Conservation (phyloP, 805 yeast species). For the Ogataea thermomethanolica region DNA sequence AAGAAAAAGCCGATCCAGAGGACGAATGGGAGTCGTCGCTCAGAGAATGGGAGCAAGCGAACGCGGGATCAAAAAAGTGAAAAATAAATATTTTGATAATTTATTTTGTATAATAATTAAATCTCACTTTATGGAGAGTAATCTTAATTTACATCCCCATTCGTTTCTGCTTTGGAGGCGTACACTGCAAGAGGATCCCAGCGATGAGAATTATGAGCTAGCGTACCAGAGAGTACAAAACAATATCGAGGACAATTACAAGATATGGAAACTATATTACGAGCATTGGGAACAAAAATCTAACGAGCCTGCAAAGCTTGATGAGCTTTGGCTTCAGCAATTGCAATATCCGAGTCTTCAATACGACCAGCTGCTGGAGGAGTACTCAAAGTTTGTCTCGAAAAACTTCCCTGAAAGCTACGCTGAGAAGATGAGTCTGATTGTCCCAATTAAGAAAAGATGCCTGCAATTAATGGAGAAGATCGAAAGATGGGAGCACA, state of each 20-base stretch:
- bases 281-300: conserved; percentile 1
- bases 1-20: conserved; percentile 50
- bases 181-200: conserved; percentile 5
- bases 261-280: conserved; percentile 16
- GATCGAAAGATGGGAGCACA: conserved; percentile 37
- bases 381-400: conserved; percentile 41
- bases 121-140: background rate
- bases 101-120: background rate
- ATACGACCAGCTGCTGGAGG: conserved; percentile 39
- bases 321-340: conserved; percentile 28
- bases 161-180: conserved; percentile 11
- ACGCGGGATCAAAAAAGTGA: background rate
- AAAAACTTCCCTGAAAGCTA: conserved; percentile 30
- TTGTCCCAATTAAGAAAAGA: conserved; percentile 31
- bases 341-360: conserved; percentile 39
- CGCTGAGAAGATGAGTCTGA: conserved; percentile 35
- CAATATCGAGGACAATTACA: conserved; percentile 11
- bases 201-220: background rate
- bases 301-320: conserved; percentile 14
- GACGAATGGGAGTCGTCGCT: conserved; percentile 70
- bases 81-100: background rate
- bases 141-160: conserved; percentile 8
- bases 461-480: conserved; percentile 31
- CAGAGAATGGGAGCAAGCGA: conserved; percentile 49
- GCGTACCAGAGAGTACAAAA: conserved; percentile 12